Evolutionary conservation across 2,329 filamentous ascomycete genomes (phyloP).

Genomic region (Hypoxylon sp.): DNA sequence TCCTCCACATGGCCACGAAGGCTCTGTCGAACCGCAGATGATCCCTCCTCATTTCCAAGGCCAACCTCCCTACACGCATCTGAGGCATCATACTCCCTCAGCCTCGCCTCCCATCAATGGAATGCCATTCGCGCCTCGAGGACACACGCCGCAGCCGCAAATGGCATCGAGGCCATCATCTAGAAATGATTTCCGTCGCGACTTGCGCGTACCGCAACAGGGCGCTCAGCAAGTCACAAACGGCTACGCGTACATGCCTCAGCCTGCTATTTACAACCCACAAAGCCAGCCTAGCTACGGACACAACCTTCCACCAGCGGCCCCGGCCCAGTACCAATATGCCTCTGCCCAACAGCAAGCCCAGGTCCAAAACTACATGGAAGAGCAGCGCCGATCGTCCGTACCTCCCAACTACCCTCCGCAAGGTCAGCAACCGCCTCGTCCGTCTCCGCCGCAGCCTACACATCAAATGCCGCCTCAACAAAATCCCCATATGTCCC

Average conservation of each 20-base stretch:
- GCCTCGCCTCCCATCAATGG: slow-evolving; percentile 90
- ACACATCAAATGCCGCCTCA: slow-evolving; percentile 60
- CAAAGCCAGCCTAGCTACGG: slow-evolving; percentile 57
- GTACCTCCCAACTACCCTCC: slow-evolving; percentile 72
- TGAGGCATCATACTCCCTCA: slow-evolving; percentile 83
- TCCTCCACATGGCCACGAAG: slow-evolving; percentile 72
- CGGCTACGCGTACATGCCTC: slow-evolving; percentile 84
- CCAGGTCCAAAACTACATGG: slow-evolving; percentile 74
- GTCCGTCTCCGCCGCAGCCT: slow-evolving; percentile 66
- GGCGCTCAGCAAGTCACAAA: slow-evolving; percentile 69
- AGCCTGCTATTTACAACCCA: slow-evolving; percentile 84
- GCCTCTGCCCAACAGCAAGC: slow-evolving; percentile 52
- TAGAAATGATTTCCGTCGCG: slow-evolving; percentile 79
- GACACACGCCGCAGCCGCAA: slow-evolving; percentile 83
- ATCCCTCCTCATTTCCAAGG: slow-evolving; percentile 76
- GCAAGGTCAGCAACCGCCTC: slow-evolving; percentile 56
- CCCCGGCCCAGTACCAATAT: slow-evolving; percentile 48
- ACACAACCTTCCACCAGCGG: slow-evolving; percentile 49
- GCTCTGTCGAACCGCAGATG: slow-evolving; percentile 63
- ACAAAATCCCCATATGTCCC: slow-evolving; percentile 58
- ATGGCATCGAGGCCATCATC: slow-evolving; percentile 80
- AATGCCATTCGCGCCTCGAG: slow-evolving; percentile 73
- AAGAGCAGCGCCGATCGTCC: slow-evolving; percentile 78
- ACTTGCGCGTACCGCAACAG: slow-evolving; percentile 75
- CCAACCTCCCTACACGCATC: slow-evolving; percentile 77